Percentiles rank a stretch among this genome's conserved stretches.
These are phyloP conservation scores for Saitozyma sp. DNA, from an alignment of 768 basidiomycete species.

Conservation along the genomic window DNA sequence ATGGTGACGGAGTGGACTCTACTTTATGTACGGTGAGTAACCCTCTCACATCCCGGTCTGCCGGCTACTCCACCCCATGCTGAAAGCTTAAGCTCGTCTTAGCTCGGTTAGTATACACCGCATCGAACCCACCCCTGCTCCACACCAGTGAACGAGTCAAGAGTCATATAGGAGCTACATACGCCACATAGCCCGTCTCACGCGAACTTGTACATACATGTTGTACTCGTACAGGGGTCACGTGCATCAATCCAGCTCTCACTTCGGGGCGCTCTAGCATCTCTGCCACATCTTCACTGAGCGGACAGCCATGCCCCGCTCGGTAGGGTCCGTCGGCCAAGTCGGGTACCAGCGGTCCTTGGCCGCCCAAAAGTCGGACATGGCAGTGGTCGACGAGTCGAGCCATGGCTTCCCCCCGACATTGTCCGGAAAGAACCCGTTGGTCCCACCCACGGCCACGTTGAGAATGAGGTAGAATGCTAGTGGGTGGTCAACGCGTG, in stretches of 20 bases:
- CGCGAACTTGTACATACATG: no score
- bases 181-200: no score
- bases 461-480: slow-evolving; percentile 76
- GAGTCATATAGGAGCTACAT: no score
- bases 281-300: slow-evolving; percentile 24
- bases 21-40: no score
- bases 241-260: not conserved
- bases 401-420: slow-evolving; percentile 58
- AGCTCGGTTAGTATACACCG: no score
- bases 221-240: no score
- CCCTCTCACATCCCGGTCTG: no score
- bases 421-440: slow-evolving; percentile 82
- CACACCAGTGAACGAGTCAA: no score
- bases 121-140: no score
- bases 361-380: slow-evolving; percentile 23
- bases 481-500: not conserved
- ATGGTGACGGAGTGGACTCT: no score
- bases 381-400: slow-evolving; percentile 28
- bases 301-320: slow-evolving; percentile 27
- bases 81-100: no score
- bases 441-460: slow-evolving; percentile 76
- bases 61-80: no score
- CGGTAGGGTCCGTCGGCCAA: slow-evolving; percentile 24
- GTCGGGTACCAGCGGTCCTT: slow-evolving; percentile 26
- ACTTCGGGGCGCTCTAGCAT: not conserved